Base-by-base conservation (phyloP, 768 basidiomycete genomes). In the Kwoniella botswanensis region DNA sequence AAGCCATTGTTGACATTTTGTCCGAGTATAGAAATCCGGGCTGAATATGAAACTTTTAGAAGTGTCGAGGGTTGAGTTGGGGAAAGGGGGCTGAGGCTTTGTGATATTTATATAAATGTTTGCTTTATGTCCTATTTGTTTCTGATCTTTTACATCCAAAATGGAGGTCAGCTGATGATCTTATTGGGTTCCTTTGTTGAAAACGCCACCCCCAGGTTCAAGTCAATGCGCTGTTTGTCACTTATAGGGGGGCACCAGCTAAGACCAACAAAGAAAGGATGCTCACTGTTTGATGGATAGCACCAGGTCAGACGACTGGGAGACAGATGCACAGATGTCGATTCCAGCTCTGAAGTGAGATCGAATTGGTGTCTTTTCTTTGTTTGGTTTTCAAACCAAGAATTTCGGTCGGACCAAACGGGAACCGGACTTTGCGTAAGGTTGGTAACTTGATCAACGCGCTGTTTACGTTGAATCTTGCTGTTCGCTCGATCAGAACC, bases 1-100 rank as follows among this genome's bases (percentile, higher is more conserved):
- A 56, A 22, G 18, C 11, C 21, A 50, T 21, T 58, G 50, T 29
- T 18, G 65, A 66, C 65, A 66, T 66, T 18, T 35, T 66, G 54
- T 15, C 46, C 18, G 46, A 18, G 18, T 50, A 10, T 13, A 50
- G 35, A 35, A 6, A 35, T 35, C 35, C 35, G 35, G 46, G 46
- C 46, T 50, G 46, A 50, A 50, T 13, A 2, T 50, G 46, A 50
- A 50, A 50, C 46, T 50, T 15, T 50, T 50, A 10, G 35, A 35
- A 35, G 7, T 35, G 35, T 6, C 35, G 35, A 35, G 35, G 3
- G 35, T 35, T 35, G 35, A 35, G 7, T 6, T 5, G 35, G 35
- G 35, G 46, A 50, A 50, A 50, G 18, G 46, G 46, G 46, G 46
- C 46, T 50, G 46, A 50, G 12, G 46, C 46, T 7, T 50, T 50